Base-by-base conservation (phyloP, 768 basidiomycete species). In the Mycena metata region DNA sequence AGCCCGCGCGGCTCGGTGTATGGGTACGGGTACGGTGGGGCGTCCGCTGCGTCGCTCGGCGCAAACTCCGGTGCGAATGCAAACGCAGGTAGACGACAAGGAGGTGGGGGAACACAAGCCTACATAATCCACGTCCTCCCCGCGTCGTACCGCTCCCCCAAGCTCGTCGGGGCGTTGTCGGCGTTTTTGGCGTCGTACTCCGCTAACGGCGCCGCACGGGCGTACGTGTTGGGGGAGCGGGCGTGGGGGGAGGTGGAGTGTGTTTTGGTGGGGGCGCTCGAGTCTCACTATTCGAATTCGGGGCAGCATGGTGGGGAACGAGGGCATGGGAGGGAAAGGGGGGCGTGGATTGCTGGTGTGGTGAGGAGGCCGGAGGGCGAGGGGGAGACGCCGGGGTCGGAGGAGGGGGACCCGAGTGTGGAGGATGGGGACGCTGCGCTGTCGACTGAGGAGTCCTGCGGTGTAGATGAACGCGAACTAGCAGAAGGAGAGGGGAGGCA, bases 111-210 rank as follows among this genome's bases (percentile, higher is more conserved):
- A n/a, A n/a, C n/a, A 15, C 26, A 41, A 1, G 70, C 66, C 23
- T 63, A 68, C 35, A 65, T 71, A 51, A 41, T 71, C 21, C 70
- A 71, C 49, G 65, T 71, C 15, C 66, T 71, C 11, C 70, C 70
- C 11, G 61, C 70, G 51, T 65, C 46, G 23, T 71, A 71, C 42
- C 51, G 70, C 13, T 45, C 46, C 41, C 15, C 39, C 26, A 64
- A 65, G 63, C 63, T 71, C 24, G 55, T 59, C 24, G 52, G 63
- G 10, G 70, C 70, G 52, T 17, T 71, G 30, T 59, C 59, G 30
- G 46, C 66, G 52, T 67, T 71, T 21, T 30, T 65, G 19, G 59
- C 15, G n/a, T 43, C 41, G 26, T 55, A 39, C 9, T 19, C 51
- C 10, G 30, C 52, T 17, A 10, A 30, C n/a, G n/a, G n/a, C n/a